Evolutionary conservation across 306 rosid species (phyloP), one percentile per base, ranked within the genome.

Genomic region (Cucumis hystrix): DNA sequence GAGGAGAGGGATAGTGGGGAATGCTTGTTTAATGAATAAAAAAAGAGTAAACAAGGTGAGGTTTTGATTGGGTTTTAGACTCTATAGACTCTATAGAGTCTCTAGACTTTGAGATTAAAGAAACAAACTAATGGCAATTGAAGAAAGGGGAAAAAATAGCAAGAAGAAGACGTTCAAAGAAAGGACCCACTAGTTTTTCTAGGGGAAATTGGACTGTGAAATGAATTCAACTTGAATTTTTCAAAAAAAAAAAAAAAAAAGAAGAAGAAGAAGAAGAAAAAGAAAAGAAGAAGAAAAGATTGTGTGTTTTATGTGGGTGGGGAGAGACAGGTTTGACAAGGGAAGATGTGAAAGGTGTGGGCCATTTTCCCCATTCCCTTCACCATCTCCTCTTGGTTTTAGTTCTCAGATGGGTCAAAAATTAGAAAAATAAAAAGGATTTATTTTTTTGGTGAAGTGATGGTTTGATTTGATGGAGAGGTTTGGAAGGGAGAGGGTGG

Each of bases 281-380:
- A 30, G 4, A 23, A 23, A 23, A 30, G 4, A 30, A 2, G 49
- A 64, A 7, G 4, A 65, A 39, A 39, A 17, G 14, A 66, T 66
- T n/a, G 28, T 33, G 72, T 60, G 66, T 60, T 17, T 65, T 35
- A 17, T 40, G 54, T 40, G 17, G 56, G 55, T 68, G 75, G 75
- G 75, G 37, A 21, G 40, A 45, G 58, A 47, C 21, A 70, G 75
- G 58, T 70, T 47, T 70, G 75, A 70, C 21, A 70, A 47, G 40
- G 39, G 39, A 70, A 70, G 76, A 70, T 70, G 76, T 45, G 76
- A 70, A 47, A 47, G 58, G 76, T 47, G 76, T 52, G 59, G 76
- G 76, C 76, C 76, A 45, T 28, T 70, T 4, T 4, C 76, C 59
- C 76, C 76, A 70, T 70, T 45, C 41, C 59, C 37, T 39, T 70